Evolutionary conservation across 2,329 filamentous ascomycete genomes (phyloP).

Genomic region (Drechslerella dactyloides): DNA sequence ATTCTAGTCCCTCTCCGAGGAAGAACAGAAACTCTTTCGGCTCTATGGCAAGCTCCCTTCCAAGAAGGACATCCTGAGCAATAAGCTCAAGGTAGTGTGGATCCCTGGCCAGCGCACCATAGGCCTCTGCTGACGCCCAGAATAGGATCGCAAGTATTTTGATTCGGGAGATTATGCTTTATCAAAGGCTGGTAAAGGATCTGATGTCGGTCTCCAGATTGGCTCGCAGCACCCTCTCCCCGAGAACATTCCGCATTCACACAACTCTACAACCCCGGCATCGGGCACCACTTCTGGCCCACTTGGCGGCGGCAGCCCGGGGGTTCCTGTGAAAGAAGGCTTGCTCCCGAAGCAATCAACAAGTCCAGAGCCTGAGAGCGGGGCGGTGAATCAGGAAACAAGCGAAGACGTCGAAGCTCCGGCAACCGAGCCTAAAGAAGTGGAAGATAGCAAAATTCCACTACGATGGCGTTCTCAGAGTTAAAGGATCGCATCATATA

Average conservation of each 20-base stretch:
- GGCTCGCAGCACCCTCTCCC: constrained; percentile 93
- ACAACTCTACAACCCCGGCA: constrained; percentile 27
- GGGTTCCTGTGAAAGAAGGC: constrained; percentile 52
- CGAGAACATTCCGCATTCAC: constrained; percentile 83
- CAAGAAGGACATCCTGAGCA: constrained; percentile 94
- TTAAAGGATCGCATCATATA: constrained; percentile 15
- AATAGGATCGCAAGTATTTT: constrained; percentile 92
- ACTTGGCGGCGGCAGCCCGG: constrained; percentile 40
- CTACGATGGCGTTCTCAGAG: constrained; percentile 44
- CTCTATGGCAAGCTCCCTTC: constrained; percentile 97
- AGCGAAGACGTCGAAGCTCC: constrained; percentile 50
- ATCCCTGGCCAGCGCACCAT: neutral
- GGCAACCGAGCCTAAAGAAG: constrained; percentile 43
- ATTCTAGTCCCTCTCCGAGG: constrained; percentile 82
- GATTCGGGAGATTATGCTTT: constrained; percentile 96
- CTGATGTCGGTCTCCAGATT: constrained; percentile 88
- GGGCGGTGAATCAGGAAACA: constrained; percentile 52
- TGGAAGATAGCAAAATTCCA: constrained; percentile 43
- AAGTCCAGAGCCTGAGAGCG: constrained; percentile 52
- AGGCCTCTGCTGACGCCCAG: constrained; percentile 9
- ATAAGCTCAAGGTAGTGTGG: constrained; percentile 81
- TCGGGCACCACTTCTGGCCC: constrained; percentile 50
- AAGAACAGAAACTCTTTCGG: constrained; percentile 95
- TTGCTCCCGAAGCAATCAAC: constrained; percentile 43
- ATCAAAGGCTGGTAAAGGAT: constrained; percentile 95